Percentiles rank a stretch among this genome's conserved stretches.
Conservation (phyloP, 768 basidiomycete species). For the Collybia mongolica region DNA sequence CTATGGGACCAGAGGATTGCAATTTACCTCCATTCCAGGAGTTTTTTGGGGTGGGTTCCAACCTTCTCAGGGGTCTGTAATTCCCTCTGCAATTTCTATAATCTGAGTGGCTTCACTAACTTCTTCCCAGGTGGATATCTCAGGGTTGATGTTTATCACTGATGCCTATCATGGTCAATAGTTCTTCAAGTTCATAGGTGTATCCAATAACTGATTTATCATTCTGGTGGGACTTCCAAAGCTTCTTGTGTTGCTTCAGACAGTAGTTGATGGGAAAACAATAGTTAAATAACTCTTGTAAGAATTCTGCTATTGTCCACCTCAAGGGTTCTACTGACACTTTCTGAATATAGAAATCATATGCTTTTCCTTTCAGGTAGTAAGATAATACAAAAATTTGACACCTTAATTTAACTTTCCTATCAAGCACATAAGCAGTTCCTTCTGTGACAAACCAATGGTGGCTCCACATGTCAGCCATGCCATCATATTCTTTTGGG, state of each 20-base stretch:
- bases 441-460: slow-evolving; percentile 4
- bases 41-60: not conserved
- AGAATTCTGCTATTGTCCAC: slow-evolving; percentile 28
- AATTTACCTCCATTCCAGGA: too few relatives aligned
- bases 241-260: slow-evolving; percentile 20
- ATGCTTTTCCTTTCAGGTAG: slow-evolving; percentile 9
- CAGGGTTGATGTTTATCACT: slow-evolving; percentile 16
- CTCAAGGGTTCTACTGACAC: slow-evolving; percentile 14
- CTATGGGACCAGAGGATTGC: too few relatives aligned
- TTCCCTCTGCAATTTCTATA: slow-evolving; percentile 5
- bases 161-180: slow-evolving; percentile 30
- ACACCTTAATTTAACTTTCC: not conserved
- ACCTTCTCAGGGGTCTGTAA: not conserved
- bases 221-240: slow-evolving; percentile 20
- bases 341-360: slow-evolving; percentile 9
- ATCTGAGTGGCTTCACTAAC: slow-evolving; percentile 3
- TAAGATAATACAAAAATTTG: not conserved
- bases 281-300: slow-evolving; percentile 31
- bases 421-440: not conserved
- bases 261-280: slow-evolving; percentile 33
- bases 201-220: slow-evolving; percentile 27
- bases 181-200: slow-evolving; percentile 28
- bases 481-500: slow-evolving; percentile 3
- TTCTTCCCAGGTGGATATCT: slow-evolving; percentile 8
- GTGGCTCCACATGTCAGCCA: not conserved